phyloP scores from a whole-genome alignment of 768 basidiomycete genomes.

The Trametes elegans region DNA sequence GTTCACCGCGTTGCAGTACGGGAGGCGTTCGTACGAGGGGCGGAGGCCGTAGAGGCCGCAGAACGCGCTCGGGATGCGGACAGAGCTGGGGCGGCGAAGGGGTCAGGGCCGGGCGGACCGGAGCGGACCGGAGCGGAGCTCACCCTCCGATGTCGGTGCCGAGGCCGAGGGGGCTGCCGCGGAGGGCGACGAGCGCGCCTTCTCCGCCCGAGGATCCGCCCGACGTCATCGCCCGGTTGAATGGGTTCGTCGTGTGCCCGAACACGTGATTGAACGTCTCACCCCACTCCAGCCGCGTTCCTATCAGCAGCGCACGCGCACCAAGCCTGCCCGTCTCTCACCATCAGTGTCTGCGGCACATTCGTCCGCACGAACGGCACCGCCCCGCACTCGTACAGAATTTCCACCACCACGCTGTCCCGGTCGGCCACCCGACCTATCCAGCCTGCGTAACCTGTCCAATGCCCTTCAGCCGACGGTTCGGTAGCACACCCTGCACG shows the following conservation, averaged over 20 bases:
- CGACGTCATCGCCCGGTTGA: constrained; percentile 64
- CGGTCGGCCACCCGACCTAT: constrained; percentile 45
- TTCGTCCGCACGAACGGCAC: constrained; percentile 57
- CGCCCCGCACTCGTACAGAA: constrained; percentile 54
- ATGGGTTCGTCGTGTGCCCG: constrained; percentile 75
- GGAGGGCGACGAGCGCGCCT: constrained; percentile 67
- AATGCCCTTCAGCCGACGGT: no score
- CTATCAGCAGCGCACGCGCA: no score
- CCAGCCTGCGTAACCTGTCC: constrained; percentile 54
- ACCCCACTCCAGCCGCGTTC: constrained; percentile 49
- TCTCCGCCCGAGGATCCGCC: constrained; percentile 90
- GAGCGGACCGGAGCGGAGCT: constrained; percentile 8
- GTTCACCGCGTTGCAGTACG: constrained; percentile 66
- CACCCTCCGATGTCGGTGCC: constrained; percentile 84
- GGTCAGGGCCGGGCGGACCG: not conserved
- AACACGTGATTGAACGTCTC: constrained; percentile 81
- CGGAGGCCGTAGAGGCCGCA: constrained; percentile 71
- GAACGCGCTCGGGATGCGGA: constrained; percentile 68
- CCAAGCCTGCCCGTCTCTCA: no score
- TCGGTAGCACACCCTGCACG: no score
- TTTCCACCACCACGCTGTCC: constrained; percentile 51
- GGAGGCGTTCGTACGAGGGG: constrained; percentile 67
- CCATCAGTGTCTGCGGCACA: constrained; percentile 56
- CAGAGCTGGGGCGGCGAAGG: constrained; percentile 46
- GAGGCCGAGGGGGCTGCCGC: constrained; percentile 53